Base-by-base conservation (phyloP, 2,329 filamentous ascomycete genomes). In the Tolypocladium sp. region DNA sequence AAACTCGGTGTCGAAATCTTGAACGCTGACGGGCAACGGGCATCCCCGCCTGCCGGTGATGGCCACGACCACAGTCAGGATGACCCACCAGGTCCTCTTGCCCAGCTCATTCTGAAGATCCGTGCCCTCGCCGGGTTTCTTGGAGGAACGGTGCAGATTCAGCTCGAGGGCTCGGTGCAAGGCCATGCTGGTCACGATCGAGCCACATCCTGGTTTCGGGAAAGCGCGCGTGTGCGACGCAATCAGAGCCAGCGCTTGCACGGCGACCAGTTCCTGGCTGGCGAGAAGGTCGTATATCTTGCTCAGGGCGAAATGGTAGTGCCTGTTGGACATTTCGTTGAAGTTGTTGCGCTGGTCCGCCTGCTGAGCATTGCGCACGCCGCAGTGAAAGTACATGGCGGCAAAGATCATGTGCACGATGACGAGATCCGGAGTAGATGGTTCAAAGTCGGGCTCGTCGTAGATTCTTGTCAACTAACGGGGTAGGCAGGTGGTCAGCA, bases 351-450 rank as follows among this genome's bases (percentile, higher is more conserved):
- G 79, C 60, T 82, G 78, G 4, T 79, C 77, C 20, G 80, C 70
- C 59, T 83, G 75, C 61, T 84, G 79, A 61, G 78, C 77, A 65
- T 91, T 92, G 25, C 90, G 81, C 5, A 85, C 78, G n/a, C 87
- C 87, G 61, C 86, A 89, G 65, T 95, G 90, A 64, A 89, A 91
- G 68, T 87, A 86, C 65, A 93, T 88, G 56, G 86, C 86, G 13
- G 89, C 87, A 60, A 94, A 86, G 49, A 94, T 82, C 84, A 92
- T 90, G 71, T 93, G 88, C 0, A 92, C 80, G 59, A 85, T 84
- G 46, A 90, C 88, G 1, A 80, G 79, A 68, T 94, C 86, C 2
- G 88, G 80, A 0, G 82, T 71, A 0, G 82, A 81, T 1, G 89
- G 82, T 56, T 80, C 76, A 69, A 87, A 90, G 58, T 70, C 76